Evolutionary conservation across 139 green algal species (phyloP), one percentile per base, ranked within the genome.

Genomic region (Edaphochlamys debaryana): DNA sequence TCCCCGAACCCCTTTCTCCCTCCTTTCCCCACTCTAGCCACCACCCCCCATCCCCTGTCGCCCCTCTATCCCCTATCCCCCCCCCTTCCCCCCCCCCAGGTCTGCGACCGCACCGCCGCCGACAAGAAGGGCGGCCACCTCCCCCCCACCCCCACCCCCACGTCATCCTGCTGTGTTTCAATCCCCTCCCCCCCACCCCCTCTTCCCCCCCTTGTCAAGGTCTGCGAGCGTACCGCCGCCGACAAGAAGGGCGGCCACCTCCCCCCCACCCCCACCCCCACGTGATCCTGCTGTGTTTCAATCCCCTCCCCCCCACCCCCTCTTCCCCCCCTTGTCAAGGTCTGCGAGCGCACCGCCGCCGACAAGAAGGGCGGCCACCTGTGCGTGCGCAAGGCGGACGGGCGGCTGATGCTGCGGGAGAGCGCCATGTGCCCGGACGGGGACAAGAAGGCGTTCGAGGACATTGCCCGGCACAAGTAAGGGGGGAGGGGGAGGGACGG

Each of bases 201-300:
- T n/a, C n/a, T n/a, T n/a, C n/a, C n/a, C n/a, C n/a, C n/a, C n/a
- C n/a, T n/a, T n/a, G n/a, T n/a, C n/a, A n/a, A n/a, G 93, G 94
- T 98, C 50, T 94, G 90, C 54, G 91, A 97, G 90, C 92, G 95
- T 78, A 96, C 94, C n/a, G 88, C 86, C 29, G 90, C 92, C 5
- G 95, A 98, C 93, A 98, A 98, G 90, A 98, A 98, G 92, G 95
- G 95, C 30, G 95, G 95, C 0, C 95, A 98, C 88, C 87, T 98
- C n/a, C n/a, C n/a, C n/a, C 34, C 27, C 42, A 41, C 34, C 34
- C 25, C 32, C 64, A 32, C 64, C 29, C 32, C 4, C 27, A 36
- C 29, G 4, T 19, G 17, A 25, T 69, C 30, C 63, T 69, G 63
- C 5, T 69, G 22, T 7, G 27, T 34, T 69, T 25, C 67, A n/a